phyloP scores from a whole-genome alignment of 2,329 filamentous ascomycete genomes.

The Aspergillus sp. region DNA sequence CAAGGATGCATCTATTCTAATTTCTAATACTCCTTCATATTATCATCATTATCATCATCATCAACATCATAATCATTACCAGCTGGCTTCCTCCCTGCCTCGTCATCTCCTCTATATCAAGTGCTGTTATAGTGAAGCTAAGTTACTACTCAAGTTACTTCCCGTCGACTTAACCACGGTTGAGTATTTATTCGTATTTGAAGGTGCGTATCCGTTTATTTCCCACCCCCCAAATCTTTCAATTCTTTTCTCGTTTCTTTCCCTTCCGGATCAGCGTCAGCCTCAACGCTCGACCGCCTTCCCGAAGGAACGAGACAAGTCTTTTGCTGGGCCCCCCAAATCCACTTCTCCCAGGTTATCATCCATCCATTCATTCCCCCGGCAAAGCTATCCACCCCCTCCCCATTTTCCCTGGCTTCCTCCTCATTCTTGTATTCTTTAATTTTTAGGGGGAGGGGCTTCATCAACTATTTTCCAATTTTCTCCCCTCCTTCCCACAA shows the following conservation, averaged over 20 bases:
- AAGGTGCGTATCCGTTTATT: too few relatives aligned
- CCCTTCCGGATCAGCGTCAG: constrained; percentile 17
- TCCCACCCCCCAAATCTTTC: neutral
- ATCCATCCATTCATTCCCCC: constrained; percentile 6
- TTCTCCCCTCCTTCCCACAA: neutral
- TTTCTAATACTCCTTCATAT: neutral
- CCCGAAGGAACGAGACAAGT: constrained; percentile 15
- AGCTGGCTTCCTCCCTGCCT: too few relatives aligned
- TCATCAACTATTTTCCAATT: neutral
- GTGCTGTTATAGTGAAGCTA: too few relatives aligned
- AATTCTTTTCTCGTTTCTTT: neutral
- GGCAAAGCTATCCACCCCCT: neutral
- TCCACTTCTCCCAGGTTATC: constrained; percentile 1
- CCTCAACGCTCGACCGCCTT: constrained; percentile 34
- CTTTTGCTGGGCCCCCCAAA: constrained; percentile 3
- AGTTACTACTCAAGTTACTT: neutral
- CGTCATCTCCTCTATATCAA: too few relatives aligned
- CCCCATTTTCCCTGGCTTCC: neutral
- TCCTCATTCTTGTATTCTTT: neutral
- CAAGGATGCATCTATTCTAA: neutral
- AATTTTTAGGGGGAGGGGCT: constrained; percentile 7
- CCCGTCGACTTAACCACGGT: neutral
- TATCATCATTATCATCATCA: too few relatives aligned
- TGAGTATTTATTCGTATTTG: too few relatives aligned
- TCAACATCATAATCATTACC: too few relatives aligned